These are phyloP conservation scores for Aspergillus ibericus DNA, from an alignment of 2,329 filamentous ascomycete species.

Conservation along the genomic window DNA sequence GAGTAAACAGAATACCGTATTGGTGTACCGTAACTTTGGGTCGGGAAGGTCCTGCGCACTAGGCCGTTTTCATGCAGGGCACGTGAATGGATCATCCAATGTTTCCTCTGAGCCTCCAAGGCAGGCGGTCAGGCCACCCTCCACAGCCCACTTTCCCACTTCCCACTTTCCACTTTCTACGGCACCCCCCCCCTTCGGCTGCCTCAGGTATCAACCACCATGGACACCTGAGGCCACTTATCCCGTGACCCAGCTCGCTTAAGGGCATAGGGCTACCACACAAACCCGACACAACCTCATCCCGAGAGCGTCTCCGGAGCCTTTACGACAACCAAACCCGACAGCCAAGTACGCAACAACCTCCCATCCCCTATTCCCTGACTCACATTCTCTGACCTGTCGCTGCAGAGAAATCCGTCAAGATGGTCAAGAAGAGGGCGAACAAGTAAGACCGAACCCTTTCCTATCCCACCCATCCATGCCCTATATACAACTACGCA, in stretches of 20 bases:
- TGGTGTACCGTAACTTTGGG: conserved; percentile 25
- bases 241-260: conserved; percentile 39
- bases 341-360: conserved; percentile 41
- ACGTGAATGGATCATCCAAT: conserved; percentile 9
- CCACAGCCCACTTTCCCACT: neutral
- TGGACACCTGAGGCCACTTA: neutral
- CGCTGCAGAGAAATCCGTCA: conserved; percentile 52
- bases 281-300: conserved; percentile 37
- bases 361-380: conserved; percentile 19
- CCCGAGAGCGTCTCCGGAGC: conserved; percentile 35
- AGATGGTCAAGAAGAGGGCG: conserved; percentile 75
- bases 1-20: conserved; percentile 23
- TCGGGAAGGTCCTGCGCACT: conserved; percentile 24
- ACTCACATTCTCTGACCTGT: conserved; percentile 31
- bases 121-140: conserved; percentile 19
- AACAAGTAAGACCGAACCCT: conserved; percentile 61
- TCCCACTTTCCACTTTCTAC: neutral
- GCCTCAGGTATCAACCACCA: conserved; percentile 15
- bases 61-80: conserved; percentile 12
- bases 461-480: conserved; percentile 28
- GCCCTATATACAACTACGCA: conserved; percentile 23
- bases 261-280: conserved; percentile 42
- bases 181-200: neutral
- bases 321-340: conserved; percentile 42
- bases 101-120: neutral